Evolutionary conservation across 495 filamentous ascomycete genomes (phyloP), one percentile per base, ranked within the genome.

Genomic region (Penicillium herquei): DNA sequence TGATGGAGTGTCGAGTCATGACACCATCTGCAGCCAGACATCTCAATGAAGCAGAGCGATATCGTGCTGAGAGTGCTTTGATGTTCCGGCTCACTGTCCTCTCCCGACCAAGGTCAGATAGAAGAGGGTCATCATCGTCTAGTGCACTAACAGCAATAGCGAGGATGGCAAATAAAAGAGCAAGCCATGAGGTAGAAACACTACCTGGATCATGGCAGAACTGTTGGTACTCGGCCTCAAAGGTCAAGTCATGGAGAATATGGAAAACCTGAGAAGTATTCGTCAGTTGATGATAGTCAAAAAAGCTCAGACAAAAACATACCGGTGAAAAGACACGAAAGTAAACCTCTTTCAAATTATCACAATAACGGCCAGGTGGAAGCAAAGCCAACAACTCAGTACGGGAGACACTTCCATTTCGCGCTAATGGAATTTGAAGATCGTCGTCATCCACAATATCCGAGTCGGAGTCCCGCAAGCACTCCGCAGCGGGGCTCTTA

Each of bases 181-280:
- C 70, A 17, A 79, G 62, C 75, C 74, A 79, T 39, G 75, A 69
- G 0, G 61, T 64, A 17, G 71, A 69, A 2, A 73, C 70, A 45
- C 70, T 74, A 37, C 63, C 60, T 0, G 77, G 73, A 32, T 78
- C 66, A 54, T 73, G 69, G 39, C 70, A 72, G 39, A 78, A 78
- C 12, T 71, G 68, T 39, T 72, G 67, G 58, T 78, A 80, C 35
- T 80, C 74, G 6, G 72, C 67, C 33, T 76, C 72, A 33, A 80
- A 80, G 1, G 75, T 77, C 49, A 76, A 62, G 49, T 78, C 77
- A 49, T 79, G 77, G 7, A 80, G 67, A 54, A 78, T 78, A 56
- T 75, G 72, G 32, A 73, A 73, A 16, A 75, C 57, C 69, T 70
- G n/a, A 37, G 12, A 39, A 42, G 32, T 13, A 13, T 1, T 58